phyloP scores from a whole-genome alignment of 176 grass and related monocot genomes.

The Avena insularis region DNA sequence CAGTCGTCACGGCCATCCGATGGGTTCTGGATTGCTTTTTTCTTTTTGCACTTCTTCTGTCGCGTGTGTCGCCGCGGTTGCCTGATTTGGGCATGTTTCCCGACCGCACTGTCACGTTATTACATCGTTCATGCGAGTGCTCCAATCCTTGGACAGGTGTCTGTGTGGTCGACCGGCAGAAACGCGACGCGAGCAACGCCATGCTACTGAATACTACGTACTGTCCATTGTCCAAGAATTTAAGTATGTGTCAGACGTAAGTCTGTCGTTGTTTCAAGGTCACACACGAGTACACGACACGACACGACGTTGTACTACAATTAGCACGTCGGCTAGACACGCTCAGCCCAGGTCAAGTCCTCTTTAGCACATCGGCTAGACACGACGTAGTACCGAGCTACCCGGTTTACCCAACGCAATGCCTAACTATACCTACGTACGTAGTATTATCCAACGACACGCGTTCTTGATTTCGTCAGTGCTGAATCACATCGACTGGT shows the following conservation, averaged over 20 bases:
- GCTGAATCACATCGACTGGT: background rate
- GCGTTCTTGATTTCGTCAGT: background rate
- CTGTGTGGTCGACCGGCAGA: background rate
- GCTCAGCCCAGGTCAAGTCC: too few relatives aligned
- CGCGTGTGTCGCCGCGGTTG: background rate
- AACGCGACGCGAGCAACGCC: background rate
- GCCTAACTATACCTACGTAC: background rate
- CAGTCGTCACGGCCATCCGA: background rate
- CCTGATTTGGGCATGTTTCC: background rate
- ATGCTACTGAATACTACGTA: too few relatives aligned
- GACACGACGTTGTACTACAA: too few relatives aligned
- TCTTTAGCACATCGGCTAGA: too few relatives aligned
- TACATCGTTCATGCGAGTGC: background rate
- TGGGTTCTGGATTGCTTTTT: background rate
- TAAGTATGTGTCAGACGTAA: too few relatives aligned
- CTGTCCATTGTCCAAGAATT: too few relatives aligned
- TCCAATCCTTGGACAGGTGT: background rate
- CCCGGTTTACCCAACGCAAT: background rate
- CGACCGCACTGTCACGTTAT: background rate
- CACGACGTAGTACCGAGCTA: background rate
- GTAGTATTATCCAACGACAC: too few relatives aligned
- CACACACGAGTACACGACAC: too few relatives aligned
- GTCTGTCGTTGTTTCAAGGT: too few relatives aligned
- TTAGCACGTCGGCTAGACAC: too few relatives aligned
- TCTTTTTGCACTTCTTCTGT: background rate